These are phyloP conservation scores for Reticulascus tulasneorum DNA, from an alignment of 2,329 filamentous ascomycete genomes.

Conservation along the genomic window DNA sequence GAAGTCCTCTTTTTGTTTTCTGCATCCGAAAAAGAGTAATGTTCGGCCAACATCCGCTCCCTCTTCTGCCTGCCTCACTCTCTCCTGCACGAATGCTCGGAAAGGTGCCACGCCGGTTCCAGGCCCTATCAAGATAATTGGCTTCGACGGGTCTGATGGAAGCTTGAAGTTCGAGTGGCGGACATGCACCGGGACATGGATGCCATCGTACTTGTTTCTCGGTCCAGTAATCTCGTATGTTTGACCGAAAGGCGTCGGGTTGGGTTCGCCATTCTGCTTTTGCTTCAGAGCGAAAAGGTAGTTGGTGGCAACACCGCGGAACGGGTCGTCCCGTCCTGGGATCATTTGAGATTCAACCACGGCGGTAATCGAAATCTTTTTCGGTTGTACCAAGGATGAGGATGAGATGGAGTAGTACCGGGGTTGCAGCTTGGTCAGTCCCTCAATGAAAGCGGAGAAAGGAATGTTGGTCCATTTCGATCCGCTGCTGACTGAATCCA, in stretches of 20 bases:
- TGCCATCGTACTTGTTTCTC: constrained; percentile 93
- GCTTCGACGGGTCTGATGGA: constrained; percentile 89
- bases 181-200: constrained; percentile 91
- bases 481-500: constrained; percentile 68
- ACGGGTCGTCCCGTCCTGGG: constrained; percentile 69
- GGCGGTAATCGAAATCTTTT: constrained; percentile 92
- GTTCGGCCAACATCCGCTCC: constrained; percentile 84
- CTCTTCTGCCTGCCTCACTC: constrained; percentile 74
- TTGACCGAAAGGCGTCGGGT: constrained; percentile 76
- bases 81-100: constrained; percentile 91
- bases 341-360: constrained; percentile 83
- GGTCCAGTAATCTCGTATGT: constrained; percentile 86
- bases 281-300: constrained; percentile 93
- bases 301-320: constrained; percentile 96
- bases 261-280: constrained; percentile 86
- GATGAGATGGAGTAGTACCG: constrained; percentile 99
- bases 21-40: constrained; percentile 91
- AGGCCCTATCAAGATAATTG: constrained; percentile 92
- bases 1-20: constrained; percentile 85
- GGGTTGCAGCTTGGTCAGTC: constrained; percentile 89
- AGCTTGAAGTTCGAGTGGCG: constrained; percentile 99
- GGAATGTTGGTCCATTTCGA: constrained; percentile 80
- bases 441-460: constrained; percentile 93
- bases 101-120: constrained; percentile 97
- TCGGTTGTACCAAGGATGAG: constrained; percentile 87